Conservation (phyloP, 1,284 basidiomycete species). For the Rhizopogon hawkerae region DNA sequence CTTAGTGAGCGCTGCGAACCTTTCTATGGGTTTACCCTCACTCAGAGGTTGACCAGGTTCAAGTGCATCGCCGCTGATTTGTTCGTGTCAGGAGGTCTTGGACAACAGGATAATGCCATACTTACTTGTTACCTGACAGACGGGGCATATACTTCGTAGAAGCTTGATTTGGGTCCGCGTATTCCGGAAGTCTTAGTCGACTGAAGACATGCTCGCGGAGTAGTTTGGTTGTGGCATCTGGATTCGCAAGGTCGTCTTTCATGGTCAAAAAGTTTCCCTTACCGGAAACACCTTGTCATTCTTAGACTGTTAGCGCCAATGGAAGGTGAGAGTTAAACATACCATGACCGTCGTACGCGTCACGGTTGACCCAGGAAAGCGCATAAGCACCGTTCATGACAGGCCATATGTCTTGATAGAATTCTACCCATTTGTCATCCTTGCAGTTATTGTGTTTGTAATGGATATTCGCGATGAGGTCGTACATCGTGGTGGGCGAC, state of each 20-base stretch:
- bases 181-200: slow-evolving; percentile 13
- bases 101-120: slow-evolving; percentile 3
- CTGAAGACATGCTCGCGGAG: slow-evolving; percentile 15
- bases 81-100: not conserved
- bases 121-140: slow-evolving; percentile 22
- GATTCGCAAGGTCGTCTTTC: slow-evolving; percentile 4
- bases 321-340: not conserved
- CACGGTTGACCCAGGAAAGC: slow-evolving; percentile 18
- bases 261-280: slow-evolving; percentile 12
- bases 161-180: slow-evolving; percentile 11
- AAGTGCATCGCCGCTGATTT: slow-evolving; percentile 1
- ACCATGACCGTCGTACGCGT: slow-evolving; percentile 19
- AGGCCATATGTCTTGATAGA: slow-evolving; percentile 27
- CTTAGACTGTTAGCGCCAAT: not conserved
- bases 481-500: slow-evolving; percentile 26
- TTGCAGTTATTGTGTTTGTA: slow-evolving; percentile 10
- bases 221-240: not conserved
- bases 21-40: slow-evolving; percentile 6
- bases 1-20: slow-evolving; percentile 23
- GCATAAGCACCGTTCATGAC: slow-evolving; percentile 17
- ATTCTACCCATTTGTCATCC: slow-evolving; percentile 15
- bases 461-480: slow-evolving; percentile 28
- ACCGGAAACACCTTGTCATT: slow-evolving; percentile 9
- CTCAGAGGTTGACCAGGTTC: slow-evolving; percentile 1
- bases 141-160: slow-evolving; percentile 23